Conservation (phyloP, 1,139 yeast genomes). For the Geotrichum macrosporum region DNA sequence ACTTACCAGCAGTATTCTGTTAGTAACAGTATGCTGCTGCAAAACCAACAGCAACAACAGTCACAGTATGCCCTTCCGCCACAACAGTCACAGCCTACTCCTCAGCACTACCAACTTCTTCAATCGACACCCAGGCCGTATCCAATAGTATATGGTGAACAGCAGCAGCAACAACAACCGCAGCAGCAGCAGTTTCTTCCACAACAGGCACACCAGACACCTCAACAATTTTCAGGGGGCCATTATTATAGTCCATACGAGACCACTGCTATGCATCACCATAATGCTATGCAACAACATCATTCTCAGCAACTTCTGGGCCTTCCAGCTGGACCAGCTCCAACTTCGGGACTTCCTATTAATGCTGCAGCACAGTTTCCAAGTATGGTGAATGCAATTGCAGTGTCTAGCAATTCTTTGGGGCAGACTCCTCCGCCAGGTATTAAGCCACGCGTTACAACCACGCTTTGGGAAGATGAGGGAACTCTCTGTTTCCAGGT, state of each 20-base stretch:
- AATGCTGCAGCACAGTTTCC: slow-evolving; percentile 35
- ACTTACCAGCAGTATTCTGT: slow-evolving; percentile 33
- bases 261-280: slow-evolving; percentile 10
- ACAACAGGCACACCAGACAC: slow-evolving; percentile 6
- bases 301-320: slow-evolving; percentile 1
- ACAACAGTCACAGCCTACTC: slow-evolving; percentile 13
- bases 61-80: slow-evolving; percentile 23
- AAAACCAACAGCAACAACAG: slow-evolving; percentile 18
- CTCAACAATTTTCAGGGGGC: slow-evolving; percentile 6
- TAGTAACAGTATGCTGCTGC: slow-evolving; percentile 20
- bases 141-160: slow-evolving; percentile 3
- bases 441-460: slow-evolving; percentile 82
- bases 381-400: slow-evolving; percentile 32
- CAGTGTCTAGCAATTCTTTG: slow-evolving; percentile 28
- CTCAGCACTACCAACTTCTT: slow-evolving; percentile 17
- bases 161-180: too few relatives aligned
- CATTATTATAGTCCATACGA: slow-evolving; percentile 9
- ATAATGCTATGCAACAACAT: slow-evolving; percentile 7
- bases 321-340: slow-evolving; percentile 2
- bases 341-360: slow-evolving; percentile 12
- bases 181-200: slow-evolving; percentile 5
- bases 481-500: slow-evolving; percentile 85
- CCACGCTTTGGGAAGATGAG: slow-evolving; percentile 97
- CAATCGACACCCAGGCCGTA: slow-evolving; percentile 19
- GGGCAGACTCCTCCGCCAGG: slow-evolving; percentile 43